These are phyloP conservation scores for Letharia columbiana DNA, from an alignment of 495 filamentous ascomycete species.

Conservation along the genomic window DNA sequence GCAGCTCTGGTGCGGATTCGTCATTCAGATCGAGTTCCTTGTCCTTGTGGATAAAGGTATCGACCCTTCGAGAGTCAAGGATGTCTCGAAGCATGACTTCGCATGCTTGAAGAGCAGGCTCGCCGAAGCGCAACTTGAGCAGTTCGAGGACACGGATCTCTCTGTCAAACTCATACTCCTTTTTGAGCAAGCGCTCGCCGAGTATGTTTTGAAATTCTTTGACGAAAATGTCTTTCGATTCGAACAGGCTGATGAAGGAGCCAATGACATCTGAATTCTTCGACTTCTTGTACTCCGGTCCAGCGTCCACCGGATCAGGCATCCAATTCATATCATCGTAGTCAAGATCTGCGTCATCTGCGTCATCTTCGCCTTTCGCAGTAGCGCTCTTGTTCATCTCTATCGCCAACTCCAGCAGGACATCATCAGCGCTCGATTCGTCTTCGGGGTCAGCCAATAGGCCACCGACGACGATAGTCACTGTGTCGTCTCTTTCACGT, in stretches of 20 bases:
- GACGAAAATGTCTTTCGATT: constrained; percentile 80
- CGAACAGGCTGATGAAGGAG: constrained; percentile 77
- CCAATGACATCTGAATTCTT: constrained; percentile 88
- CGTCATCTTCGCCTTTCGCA: constrained; percentile 40
- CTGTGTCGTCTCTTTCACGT: constrained; percentile 87
- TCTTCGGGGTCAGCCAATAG: constrained; percentile 62
- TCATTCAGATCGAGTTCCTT: constrained; percentile 28
- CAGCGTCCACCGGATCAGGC: constrained; percentile 87
- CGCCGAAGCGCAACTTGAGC: constrained; percentile 82
- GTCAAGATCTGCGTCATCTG: constrained; percentile 59
- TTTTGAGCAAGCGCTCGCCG: constrained; percentile 67
- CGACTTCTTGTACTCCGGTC: constrained; percentile 80
- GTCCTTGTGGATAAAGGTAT: constrained; percentile 52
- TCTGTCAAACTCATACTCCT: constrained; percentile 61
- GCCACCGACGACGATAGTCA: constrained; percentile 77
- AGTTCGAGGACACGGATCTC: constrained; percentile 77
- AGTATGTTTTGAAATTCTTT: constrained; percentile 85
- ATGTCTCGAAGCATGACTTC: constrained; percentile 97
- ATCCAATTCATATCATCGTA: constrained; percentile 88
- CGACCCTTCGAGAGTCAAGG: constrained; percentile 69
- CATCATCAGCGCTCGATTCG: constrained; percentile 34
- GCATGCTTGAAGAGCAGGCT: constrained; percentile 74
- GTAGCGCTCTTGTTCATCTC: constrained; percentile 58
- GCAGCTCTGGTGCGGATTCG: constrained; percentile 39
- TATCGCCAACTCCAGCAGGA: constrained; percentile 64